A percentile compares a stretch with the other conserved stretches of the same genome.
These are phyloP conservation scores for Hanseniaspora vineae DNA, from an alignment of 805 yeast genomes.

Conservation along the genomic window DNA sequence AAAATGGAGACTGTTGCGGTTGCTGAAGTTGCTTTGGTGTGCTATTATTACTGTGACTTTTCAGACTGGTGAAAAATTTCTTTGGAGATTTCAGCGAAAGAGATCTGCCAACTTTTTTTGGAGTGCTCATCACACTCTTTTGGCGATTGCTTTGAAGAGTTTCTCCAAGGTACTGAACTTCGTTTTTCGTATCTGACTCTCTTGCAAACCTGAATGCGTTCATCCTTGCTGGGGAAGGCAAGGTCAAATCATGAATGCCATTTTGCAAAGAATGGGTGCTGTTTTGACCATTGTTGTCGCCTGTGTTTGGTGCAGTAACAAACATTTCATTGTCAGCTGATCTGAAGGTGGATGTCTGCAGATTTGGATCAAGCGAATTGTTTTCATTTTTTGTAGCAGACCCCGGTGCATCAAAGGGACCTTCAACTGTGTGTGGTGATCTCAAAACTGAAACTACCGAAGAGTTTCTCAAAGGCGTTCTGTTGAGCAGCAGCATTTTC, in stretches of 20 bases:
- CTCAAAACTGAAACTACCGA: background rate
- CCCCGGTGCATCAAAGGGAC: no score
- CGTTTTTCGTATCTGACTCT: slow-evolving; percentile 2
- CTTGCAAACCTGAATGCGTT: slow-evolving; percentile 1
- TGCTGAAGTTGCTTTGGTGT: background rate
- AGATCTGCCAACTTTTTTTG: slow-evolving; percentile 19
- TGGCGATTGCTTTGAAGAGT: background rate
- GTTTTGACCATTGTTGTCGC: background rate
- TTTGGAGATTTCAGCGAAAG: slow-evolving; percentile 22
- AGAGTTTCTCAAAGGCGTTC: slow-evolving; percentile 15
- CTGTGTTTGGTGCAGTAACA: background rate
- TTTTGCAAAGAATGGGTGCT: background rate
- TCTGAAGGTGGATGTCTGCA: no score
- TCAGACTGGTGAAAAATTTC: slow-evolving; percentile 5
- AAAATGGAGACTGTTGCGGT: background rate
- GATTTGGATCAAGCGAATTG: no score
- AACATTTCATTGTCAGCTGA: no score
- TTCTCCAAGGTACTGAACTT: background rate
- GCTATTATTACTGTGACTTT: background rate
- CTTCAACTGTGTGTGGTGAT: no score
- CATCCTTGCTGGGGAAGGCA: background rate
- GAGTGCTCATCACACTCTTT: background rate
- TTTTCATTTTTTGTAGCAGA: no score
- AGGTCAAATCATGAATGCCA: background rate
- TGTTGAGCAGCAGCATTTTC: slow-evolving; percentile 8